Base-by-base conservation (phyloP, 2,329 filamentous ascomycete species). In the Paracorniculantispora psalliotae region DNA sequence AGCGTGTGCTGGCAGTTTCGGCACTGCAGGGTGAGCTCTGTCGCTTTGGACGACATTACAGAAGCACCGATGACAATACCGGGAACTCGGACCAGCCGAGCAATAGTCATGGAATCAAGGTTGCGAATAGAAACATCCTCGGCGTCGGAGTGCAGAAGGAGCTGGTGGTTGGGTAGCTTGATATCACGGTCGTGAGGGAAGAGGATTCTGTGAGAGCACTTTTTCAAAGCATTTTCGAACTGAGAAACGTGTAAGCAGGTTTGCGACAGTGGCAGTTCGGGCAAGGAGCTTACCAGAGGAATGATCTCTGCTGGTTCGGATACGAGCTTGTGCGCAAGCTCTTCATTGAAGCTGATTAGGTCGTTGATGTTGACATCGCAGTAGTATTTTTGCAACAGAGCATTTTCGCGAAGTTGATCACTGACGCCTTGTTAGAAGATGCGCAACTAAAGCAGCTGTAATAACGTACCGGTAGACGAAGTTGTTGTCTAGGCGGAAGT, bases 41-140 rank as follows among this genome's bases (percentile, higher is more conserved):
- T 97, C 5, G 94, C 91, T 78, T 99, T 97, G 13, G 93, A 97
- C 2, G 92, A 96, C 73, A 97, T 88, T 19, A 96, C 96, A 1
- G 93, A 97, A 49, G 94, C 94, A 49, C 94, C 93, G 64, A 99
- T 99, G 61, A 99, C 91, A 64, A 99, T 99, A 53, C 94, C 96
- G 1, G 94, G 94, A 59, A 99, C 96, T 59, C 93, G 86, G 41
- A 99, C 93, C n/a, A 99, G 87, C 66, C 92, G 88, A 5, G 93
- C 92, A 65, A 99, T 96, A 63, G 91, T 93, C 63, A 90, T 88
- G 9, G 94, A 96, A 67, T 96, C 94, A 41, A 99, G 83, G 65
- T 97, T 92, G 64, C 94, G 89, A 67, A 99, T 97, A 0, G 93
- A 94, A 30, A 92, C 91, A 72, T 96, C 87, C 55, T 93, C 88